Evolutionary conservation across 495 filamentous ascomycete genomes (phyloP), one percentile per base, ranked within the genome.

Genomic region (Elasticomyces elasticus): DNA sequence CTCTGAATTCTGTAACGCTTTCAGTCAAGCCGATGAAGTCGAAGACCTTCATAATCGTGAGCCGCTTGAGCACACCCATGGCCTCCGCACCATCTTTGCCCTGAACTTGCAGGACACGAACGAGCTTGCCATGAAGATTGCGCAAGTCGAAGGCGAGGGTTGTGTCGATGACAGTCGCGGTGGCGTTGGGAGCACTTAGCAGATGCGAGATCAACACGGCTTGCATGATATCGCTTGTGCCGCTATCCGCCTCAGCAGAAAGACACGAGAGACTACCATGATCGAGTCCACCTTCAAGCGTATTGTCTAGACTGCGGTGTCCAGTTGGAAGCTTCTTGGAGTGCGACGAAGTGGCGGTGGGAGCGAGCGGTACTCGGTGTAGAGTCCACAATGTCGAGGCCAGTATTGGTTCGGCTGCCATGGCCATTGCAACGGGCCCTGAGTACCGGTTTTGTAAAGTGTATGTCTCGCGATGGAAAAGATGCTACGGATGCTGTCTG

Each of bases 21-120:
- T 84, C 79, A 67, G 64, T 71, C 24, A 83, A 51, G 3, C 80
- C 80, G 50, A 77, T 71, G 19, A 79, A 59, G 56, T 84, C 79
- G 62, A 83, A 82, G 5, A 83, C 74, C 2, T 76, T 61, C 52
- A 79, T 76, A 35, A 84, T 73, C 22, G 68, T 69, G 9, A 81
- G 69, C 23, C 67, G 65, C 35, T 78, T 74, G 0, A 84, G 66
- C 49, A 71, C 71, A n/a, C 9, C 17, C 27, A 51, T 31, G 5
- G 56, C 50, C 13, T 17, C 54, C 17, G 11, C 12, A 15, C 5
- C 19, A 38, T 52, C 37, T 13, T 30, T 51, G 23, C 28, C 40
- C 11, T 12, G 47, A 28, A 10, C 1, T 33, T 33, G 38, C 23
- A 50, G 30, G 6, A 12, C 12, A 17, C 12, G 17, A 1, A 10